These are phyloP conservation scores for Proliferodiscus dingleyae DNA, from an alignment of 2,329 filamentous ascomycete genomes.

Conservation along the genomic window DNA sequence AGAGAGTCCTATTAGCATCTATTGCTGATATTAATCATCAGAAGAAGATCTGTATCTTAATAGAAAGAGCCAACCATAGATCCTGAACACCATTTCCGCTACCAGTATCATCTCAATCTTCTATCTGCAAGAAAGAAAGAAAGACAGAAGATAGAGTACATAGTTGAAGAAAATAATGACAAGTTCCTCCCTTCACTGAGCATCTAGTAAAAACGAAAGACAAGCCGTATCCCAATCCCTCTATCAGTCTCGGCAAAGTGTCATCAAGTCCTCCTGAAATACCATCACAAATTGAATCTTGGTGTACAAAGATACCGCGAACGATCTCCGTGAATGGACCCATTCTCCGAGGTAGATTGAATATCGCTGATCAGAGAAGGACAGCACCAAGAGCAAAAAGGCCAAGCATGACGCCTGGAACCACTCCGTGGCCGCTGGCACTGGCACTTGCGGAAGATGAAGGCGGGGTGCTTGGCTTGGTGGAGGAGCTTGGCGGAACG, in stretches of 20 bases:
- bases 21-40: no score
- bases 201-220: no score
- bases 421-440: background rate
- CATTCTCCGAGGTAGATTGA: background rate
- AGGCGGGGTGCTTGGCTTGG: background rate
- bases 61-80: background rate
- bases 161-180: background rate
- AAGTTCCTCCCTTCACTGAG: background rate
- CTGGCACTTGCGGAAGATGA: background rate
- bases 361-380: slow-evolving; percentile 3
- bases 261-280: background rate
- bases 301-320: background rate
- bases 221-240: no score
- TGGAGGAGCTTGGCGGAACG: background rate
- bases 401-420: slow-evolving; percentile 3
- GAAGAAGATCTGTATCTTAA: no score
- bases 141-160: background rate
- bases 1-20: no score
- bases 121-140: background rate
- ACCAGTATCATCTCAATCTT: background rate
- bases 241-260: background rate
- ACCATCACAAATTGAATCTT: background rate
- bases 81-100: background rate
- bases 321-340: background rate
- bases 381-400: slow-evolving; percentile 4